Evolutionary conservation across 2,329 filamentous ascomycete species (phyloP).

Genomic region (Tetracladium maxilliforme): DNA sequence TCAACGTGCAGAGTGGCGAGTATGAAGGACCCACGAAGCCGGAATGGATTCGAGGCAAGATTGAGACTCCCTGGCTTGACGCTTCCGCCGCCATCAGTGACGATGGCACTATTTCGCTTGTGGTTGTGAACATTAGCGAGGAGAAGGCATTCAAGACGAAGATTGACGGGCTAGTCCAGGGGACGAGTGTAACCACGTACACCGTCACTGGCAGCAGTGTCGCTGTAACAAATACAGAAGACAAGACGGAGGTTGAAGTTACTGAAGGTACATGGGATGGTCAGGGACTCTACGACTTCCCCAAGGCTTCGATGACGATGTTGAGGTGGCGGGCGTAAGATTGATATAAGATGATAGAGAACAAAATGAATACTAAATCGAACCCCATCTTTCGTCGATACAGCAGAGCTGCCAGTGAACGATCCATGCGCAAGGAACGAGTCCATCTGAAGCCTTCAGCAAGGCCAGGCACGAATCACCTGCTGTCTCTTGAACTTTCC

Average conservation of each 20-base stretch:
- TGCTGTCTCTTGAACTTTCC: no score
- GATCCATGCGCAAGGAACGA: no score
- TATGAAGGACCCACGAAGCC: slow-evolving; percentile 36
- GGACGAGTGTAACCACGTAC: slow-evolving; percentile 28
- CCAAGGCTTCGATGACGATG: slow-evolving; percentile 37
- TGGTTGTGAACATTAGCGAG: slow-evolving; percentile 38
- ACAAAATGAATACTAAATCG: no score
- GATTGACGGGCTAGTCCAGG: slow-evolving; percentile 24
- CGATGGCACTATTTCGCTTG: slow-evolving; percentile 31
- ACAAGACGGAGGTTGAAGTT: slow-evolving; percentile 33
- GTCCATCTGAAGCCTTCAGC: no score
- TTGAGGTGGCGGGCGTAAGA: slow-evolving; percentile 15
- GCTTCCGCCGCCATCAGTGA: slow-evolving; percentile 23
- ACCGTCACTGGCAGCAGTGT: slow-evolving; percentile 33
- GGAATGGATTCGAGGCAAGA: slow-evolving; percentile 27
- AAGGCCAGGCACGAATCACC: no score
- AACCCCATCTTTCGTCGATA: no score
- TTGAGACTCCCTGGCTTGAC: slow-evolving; percentile 39
- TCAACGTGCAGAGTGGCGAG: slow-evolving; percentile 32
- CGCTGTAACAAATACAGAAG: slow-evolving; percentile 33
- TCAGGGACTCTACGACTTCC: slow-evolving; percentile 30
- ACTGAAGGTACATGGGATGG: slow-evolving; percentile 35
- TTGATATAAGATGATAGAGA: slow-evolving; percentile 1
- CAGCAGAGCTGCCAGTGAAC: no score
- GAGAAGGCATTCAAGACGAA: slow-evolving; percentile 28